Evolutionary conservation across 345 rosid genomes (phyloP), one percentile per base, ranked within the genome.

Genomic region (Populus davidiana): DNA sequence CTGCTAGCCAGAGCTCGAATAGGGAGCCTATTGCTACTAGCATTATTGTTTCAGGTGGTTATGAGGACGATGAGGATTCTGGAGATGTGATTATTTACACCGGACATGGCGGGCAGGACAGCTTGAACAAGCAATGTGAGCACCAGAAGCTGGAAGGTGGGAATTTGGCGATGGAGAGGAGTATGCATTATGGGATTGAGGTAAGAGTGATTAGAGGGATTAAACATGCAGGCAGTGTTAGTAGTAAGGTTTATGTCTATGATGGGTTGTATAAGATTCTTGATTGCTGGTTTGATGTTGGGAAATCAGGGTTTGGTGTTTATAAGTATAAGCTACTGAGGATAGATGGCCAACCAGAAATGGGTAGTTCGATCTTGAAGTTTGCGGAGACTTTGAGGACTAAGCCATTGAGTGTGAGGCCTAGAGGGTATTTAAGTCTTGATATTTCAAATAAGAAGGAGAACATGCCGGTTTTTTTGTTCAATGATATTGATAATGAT

Each of bases 71-170:
- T 67, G 92, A 90, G 71, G 96, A 94, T 79, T 79, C 82, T 4
- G 96, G 97, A 18, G 94, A 94, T 75, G 81, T 84, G 52, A 79
- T 95, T 61, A 81, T 92, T 0, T 95, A 95, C 71, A 88, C 94
- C 0, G 99, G 99, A 6, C 97, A 93, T 56, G 99, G 98, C 25
- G 98, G 98, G 9, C 94, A 93, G 82, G 98, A 90, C 71, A 93
- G 86, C 83, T 76, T 87, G 43, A 83, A 83, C 38, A 83, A 77
- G 82, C 99, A 93, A 76, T 85, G 87, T 49, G 87, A 75, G 77
- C 85, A 91, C 75, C 99, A 95, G 89, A 93, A 82, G 89, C 74
- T 95, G 25, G 94, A 93, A 83, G 96, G 97, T 50, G 98, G 98
- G 77, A 94, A 94, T 82, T 88, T 89, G 50, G 98, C 93, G 2